A percentile compares a stretch with the other conserved stretches of the same genome.
Evolutionary conservation across 345 rosid genomes (phyloP).

Genomic region (Corchorus capsularis): DNA sequence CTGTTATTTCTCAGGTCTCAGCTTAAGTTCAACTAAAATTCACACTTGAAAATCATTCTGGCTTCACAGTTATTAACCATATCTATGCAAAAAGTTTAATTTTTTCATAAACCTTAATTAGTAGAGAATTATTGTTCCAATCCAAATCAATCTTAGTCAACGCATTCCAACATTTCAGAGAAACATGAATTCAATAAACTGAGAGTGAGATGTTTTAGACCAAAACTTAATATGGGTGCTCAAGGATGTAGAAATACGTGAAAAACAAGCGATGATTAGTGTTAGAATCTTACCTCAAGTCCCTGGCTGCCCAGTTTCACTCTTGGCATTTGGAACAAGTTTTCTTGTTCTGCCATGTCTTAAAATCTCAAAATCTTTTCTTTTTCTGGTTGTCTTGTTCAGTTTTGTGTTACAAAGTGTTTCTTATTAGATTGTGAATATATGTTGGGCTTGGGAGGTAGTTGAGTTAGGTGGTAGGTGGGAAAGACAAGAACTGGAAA

Average conservation of each 20-base stretch:
- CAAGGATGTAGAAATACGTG: not conserved
- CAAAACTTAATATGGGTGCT: not conserved
- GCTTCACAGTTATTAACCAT: not conserved
- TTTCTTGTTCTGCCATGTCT: conserved; percentile 11
- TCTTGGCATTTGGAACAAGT: conserved; percentile 9
- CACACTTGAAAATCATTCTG: not conserved
- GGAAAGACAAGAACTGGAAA: too few species aligned
- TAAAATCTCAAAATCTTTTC: not conserved
- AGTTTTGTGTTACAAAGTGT: not conserved
- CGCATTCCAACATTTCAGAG: not conserved
- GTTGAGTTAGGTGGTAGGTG: too few species aligned
- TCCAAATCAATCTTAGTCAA: not conserved
- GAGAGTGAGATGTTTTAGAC: not conserved
- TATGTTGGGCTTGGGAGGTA: not conserved
- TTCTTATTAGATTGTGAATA: not conserved
- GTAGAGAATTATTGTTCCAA: not conserved
- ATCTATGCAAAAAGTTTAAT: not conserved
- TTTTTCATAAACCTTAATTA: not conserved
- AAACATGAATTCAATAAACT: not conserved
- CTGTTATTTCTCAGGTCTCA: not conserved
- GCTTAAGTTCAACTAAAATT: not conserved
- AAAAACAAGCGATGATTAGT: not conserved
- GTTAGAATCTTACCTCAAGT: not conserved
- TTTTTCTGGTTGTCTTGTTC: too few species aligned
- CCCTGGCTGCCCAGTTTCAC: conserved; percentile 12